These are phyloP conservation scores for Cunninghamia lanceolata DNA, from an alignment of 75 land plant genomes.

Conservation along the genomic window DNA sequence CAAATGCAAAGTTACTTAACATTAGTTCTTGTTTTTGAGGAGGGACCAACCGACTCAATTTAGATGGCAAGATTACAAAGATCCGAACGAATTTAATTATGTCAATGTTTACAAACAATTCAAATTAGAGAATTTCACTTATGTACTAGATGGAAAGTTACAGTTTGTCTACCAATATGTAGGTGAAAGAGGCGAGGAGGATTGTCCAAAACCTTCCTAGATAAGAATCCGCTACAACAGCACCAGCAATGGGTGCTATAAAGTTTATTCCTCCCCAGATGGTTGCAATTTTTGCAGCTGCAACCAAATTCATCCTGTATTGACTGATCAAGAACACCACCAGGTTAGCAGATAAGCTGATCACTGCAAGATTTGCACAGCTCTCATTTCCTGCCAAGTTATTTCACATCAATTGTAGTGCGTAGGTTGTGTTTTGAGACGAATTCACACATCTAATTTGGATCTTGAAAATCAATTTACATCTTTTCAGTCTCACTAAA, in stretches of 20 bases:
- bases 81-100: not conserved
- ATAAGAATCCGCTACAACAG: conserved; percentile 39
- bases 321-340: conserved; percentile 17
- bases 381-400: not conserved
- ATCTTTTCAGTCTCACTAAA: not conserved
- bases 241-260: conserved; percentile 35
- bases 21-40: not conserved
- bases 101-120: too few relatives aligned
- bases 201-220: conserved; percentile 44
- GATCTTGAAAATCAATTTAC: too few relatives aligned
- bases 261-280: conserved; percentile 33
- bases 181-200: conserved; percentile 18
- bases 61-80: conserved; percentile 10
- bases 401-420: not conserved
- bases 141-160: not conserved
- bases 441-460: too few relatives aligned
- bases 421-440: too few relatives aligned
- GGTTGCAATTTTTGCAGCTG: conserved; percentile 26
- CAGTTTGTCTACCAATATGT: conserved; percentile 15
- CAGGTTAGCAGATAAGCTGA: conserved; percentile 9
- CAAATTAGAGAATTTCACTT: not conserved
- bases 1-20: not conserved
- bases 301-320: conserved; percentile 18
- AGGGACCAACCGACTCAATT: not conserved
- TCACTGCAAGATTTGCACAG: not conserved